These are phyloP conservation scores for Penicillium sp. DNA, from an alignment of 2,329 filamentous ascomycete species.

Conservation along the genomic window DNA sequence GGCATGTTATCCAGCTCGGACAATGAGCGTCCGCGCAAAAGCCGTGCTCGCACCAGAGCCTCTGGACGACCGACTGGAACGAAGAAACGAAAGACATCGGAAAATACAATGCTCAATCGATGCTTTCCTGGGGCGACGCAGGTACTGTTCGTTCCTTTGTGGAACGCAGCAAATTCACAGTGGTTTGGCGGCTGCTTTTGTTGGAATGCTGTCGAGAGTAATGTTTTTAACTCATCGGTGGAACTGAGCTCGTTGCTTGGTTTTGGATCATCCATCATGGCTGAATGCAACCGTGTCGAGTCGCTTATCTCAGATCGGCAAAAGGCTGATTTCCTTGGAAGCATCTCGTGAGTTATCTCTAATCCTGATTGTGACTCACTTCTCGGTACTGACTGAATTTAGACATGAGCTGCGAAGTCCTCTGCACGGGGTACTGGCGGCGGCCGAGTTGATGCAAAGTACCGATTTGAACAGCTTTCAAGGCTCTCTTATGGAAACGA, in stretches of 20 bases:
- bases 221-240: conserved; percentile 17
- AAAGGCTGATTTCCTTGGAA: conserved; percentile 49
- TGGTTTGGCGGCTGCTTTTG: conserved; percentile 27
- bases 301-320: conserved; percentile 37
- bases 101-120: conserved; percentile 7
- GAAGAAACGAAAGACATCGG: conserved; percentile 6
- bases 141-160: conserved; percentile 28
- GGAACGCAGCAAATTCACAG: conserved; percentile 28
- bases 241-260: conserved; percentile 33
- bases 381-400: neutral
- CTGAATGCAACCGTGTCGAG: conserved; percentile 34
- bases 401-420: conserved; percentile 10
- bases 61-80: neutral
- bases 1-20: conserved; percentile 14
- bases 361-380: neutral
- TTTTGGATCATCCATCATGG: conserved; percentile 34
- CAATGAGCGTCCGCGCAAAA: conserved; percentile 23
- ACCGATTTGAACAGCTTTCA: conserved; percentile 23
- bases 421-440: conserved; percentile 9
- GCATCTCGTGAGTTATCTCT: conserved; percentile 33
- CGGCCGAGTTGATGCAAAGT: conserved; percentile 9
- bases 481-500: conserved; percentile 40
- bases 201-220: conserved; percentile 25
- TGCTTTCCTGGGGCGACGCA: conserved; percentile 23
- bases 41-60: neutral